A percentile compares a stretch with the other conserved stretches of the same genome.
Evolutionary conservation across 2,329 filamentous ascomycete species (phyloP).

Genomic region (Scopulariopsis brevicaulis): DNA sequence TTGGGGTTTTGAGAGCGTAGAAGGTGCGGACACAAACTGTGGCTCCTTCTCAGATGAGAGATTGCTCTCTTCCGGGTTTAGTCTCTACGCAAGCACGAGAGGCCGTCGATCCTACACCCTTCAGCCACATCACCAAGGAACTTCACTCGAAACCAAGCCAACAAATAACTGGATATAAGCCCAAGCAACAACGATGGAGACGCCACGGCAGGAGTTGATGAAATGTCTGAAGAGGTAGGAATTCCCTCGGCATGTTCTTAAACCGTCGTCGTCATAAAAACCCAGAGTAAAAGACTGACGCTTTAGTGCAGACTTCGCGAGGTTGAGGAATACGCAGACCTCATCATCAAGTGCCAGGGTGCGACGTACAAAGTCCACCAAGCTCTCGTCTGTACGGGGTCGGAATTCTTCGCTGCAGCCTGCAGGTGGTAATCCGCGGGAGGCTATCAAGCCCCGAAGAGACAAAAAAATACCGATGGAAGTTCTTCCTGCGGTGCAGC

Average conservation of each 20-base stretch:
- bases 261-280: not conserved
- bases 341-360: not conserved
- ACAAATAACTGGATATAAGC: too few species aligned
- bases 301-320: not conserved
- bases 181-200: not conserved
- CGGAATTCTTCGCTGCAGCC: not conserved
- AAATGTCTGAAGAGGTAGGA: not conserved
- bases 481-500: not conserved
- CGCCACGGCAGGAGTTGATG: not conserved
- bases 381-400: not conserved
- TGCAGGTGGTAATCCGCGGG: not conserved
- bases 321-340: not conserved
- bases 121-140: not conserved
- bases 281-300: not conserved
- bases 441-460: not conserved
- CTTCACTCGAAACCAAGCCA: too few species aligned
- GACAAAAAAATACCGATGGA: not conserved
- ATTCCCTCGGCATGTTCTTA: not conserved
- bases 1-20: not conserved
- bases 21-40: not conserved
- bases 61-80: not conserved
- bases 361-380: not conserved
- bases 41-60: not conserved
- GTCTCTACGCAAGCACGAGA: not conserved
- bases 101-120: not conserved